Conservation (phyloP, 495 filamentous ascomycete genomes). For the Aspergillus wentii region DNA sequence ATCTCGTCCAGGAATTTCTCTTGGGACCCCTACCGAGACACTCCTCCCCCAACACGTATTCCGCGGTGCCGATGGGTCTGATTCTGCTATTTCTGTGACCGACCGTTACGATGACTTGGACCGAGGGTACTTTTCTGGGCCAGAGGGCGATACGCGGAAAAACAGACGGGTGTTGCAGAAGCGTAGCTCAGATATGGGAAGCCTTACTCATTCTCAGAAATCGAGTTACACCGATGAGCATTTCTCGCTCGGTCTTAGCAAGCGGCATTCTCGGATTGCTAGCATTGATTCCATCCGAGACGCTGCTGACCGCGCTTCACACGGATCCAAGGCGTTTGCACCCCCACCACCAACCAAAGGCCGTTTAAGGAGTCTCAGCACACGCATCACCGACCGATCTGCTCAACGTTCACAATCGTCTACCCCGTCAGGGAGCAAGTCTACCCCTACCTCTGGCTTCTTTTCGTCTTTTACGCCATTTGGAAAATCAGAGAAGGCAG, state of each 20-base stretch:
- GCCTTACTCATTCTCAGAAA: conserved; percentile 53
- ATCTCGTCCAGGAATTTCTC: conserved; percentile 32
- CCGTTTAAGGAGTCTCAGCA: conserved; percentile 43
- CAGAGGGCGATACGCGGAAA: conserved; percentile 69
- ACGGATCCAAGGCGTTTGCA: conserved; percentile 58
- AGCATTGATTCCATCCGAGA: conserved; percentile 60
- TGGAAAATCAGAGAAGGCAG: conserved; percentile 23
- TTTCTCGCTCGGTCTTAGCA: conserved; percentile 42
- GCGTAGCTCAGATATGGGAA: conserved; percentile 52
- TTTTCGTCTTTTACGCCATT: conserved; percentile 46
- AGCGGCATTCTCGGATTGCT: conserved; percentile 71
- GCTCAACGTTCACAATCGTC: conserved; percentile 39
- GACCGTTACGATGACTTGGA: conserved; percentile 59
- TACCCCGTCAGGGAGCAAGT: conserved; percentile 61
- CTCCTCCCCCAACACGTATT: conserved; percentile 14
- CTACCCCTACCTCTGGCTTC: conserved; percentile 42
- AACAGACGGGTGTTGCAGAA: conserved; percentile 77
- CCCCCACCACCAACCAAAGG: conserved; percentile 39
- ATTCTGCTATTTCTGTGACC: conserved; percentile 20
- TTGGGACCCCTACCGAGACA: conserved; percentile 20
- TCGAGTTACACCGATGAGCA: conserved; percentile 71
- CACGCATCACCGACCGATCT: conserved; percentile 27
- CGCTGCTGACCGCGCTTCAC: conserved; percentile 28
- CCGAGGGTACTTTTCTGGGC: conserved; percentile 89
- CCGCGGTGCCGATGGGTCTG: conserved; percentile 21